phyloP scores from a whole-genome alignment of 768 basidiomycete species.

The Neoboletus subvelutipes region DNA sequence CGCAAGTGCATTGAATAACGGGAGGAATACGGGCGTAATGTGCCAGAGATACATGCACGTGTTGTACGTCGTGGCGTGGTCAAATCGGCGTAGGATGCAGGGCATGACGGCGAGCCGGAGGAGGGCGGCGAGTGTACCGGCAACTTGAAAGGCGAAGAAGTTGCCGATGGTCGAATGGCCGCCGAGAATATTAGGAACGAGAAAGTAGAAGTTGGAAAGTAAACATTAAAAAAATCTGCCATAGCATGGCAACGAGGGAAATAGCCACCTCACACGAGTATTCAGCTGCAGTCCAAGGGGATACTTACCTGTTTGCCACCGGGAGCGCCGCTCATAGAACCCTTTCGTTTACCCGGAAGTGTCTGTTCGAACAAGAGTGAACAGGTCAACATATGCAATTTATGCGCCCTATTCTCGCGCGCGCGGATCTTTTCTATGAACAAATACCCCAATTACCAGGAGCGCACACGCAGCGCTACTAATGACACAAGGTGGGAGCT shows the following conservation, averaged over 20 bases:
- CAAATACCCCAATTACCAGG: not conserved
- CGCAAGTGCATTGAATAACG: conserved; percentile 2
- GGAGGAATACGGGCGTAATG: not conserved
- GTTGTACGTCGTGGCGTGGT: conserved; percentile 6
- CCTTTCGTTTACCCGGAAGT: conserved; percentile 1
- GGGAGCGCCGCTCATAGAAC: not conserved
- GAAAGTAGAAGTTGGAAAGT: conserved; percentile 14
- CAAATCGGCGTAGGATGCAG: conserved; percentile 11
- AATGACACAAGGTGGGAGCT: conserved; percentile 10
- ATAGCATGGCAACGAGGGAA: not conserved
- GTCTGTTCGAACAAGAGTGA: not conserved
- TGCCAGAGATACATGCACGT: conserved; percentile 10
- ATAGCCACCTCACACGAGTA: not conserved
- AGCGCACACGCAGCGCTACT: conserved; percentile 2
- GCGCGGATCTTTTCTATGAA: conserved; percentile 11
- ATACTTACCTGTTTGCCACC: conserved; percentile 35
- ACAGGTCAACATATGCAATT: not conserved
- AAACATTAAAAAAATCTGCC: not conserved
- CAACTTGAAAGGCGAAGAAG: conserved; percentile 50
- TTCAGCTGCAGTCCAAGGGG: not conserved
- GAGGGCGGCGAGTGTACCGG: conserved; percentile 44
- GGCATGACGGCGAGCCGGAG: conserved; percentile 54
- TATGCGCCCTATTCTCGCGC: not conserved
- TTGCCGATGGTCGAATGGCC: conserved; percentile 58
- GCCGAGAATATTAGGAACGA: not conserved